Conservation (phyloP, 2,329 filamentous ascomycete species). For the Hypoxylon sp. region DNA sequence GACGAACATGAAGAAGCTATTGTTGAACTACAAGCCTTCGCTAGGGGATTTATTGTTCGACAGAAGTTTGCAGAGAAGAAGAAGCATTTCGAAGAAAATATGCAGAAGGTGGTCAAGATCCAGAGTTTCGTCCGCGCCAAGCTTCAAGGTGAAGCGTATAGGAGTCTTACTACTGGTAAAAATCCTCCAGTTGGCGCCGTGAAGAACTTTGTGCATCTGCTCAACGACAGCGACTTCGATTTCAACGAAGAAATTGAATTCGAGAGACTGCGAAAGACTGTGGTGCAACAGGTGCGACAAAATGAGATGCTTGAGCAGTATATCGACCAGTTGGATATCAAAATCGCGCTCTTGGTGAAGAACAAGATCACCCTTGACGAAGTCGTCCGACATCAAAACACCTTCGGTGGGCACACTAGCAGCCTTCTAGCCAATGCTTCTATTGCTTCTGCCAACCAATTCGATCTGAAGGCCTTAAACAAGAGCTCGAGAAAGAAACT, state of each 20-base stretch:
- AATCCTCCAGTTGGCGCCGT: constrained; percentile 97
- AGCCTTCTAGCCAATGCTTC: constrained; percentile 89
- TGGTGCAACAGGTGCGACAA: constrained; percentile 96
- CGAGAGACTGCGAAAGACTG: constrained; percentile 92
- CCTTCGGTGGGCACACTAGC: constrained; percentile 91
- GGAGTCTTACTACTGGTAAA: constrained; percentile 94
- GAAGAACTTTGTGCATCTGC: constrained; percentile 96
- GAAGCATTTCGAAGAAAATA: constrained; percentile 92
- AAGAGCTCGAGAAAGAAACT: constrained; percentile 96
- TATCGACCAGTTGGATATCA: constrained; percentile 98
- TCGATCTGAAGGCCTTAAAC: constrained; percentile 96
- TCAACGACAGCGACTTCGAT: constrained; percentile 98
- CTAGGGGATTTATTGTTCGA: constrained; percentile 81
- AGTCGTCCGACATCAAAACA: constrained; percentile 95
- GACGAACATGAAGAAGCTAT: constrained; percentile 87
- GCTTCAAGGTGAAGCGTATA: constrained; percentile 97
- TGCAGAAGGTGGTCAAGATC: constrained; percentile 99
- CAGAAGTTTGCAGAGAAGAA: constrained; percentile 85
- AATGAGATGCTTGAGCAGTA: constrained; percentile 98
- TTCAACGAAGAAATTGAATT: constrained; percentile 99
- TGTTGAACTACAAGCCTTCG: constrained; percentile 79
- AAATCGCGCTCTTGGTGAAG: constrained; percentile 97
- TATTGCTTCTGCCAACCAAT: constrained; percentile 90
- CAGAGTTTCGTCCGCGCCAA: constrained; percentile 96
- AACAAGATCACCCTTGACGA: constrained; percentile 99